These are phyloP conservation scores for Agaricus sinodeliciosus DNA, from an alignment of 768 basidiomycete species.

Conservation along the genomic window DNA sequence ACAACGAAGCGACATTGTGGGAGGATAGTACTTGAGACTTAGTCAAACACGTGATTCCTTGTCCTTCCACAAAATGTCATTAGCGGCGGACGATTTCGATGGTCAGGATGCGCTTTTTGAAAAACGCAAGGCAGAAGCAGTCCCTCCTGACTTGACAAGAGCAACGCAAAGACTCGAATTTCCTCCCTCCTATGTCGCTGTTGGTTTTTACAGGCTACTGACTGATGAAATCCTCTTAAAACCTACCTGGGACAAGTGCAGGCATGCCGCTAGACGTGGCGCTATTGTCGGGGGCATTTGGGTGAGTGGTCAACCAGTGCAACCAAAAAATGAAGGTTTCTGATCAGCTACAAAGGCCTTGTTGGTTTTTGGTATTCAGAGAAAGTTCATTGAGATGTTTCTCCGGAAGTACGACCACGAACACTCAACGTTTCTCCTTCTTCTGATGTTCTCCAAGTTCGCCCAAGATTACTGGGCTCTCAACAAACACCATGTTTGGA, in stretches of 20 bases:
- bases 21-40: neutral
- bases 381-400: conserved; percentile 57
- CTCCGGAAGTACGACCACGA: conserved; percentile 46
- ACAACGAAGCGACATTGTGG: neutral
- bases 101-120: conserved; percentile 26
- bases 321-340: neutral
- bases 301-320: conserved; percentile 35
- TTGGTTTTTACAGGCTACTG: conserved; percentile 77
- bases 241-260: conserved; percentile 84
- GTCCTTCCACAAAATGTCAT: neutral
- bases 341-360: conserved; percentile 36
- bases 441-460: conserved; percentile 34
- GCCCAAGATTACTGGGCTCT: conserved; percentile 55
- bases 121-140: neutral
- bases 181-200: conserved; percentile 77
- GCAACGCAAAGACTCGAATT: conserved; percentile 61
- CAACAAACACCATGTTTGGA: conserved; percentile 60
- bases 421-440: neutral
- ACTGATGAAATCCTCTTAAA: conserved; percentile 63
- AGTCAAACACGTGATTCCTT: neutral
- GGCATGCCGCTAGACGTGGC: conserved; percentile 69
- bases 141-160: conserved; percentile 43
- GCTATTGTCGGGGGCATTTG: conserved; percentile 60
- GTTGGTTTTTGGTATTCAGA: conserved; percentile 68
- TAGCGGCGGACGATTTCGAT: conserved; percentile 17